Evolutionary conservation across 768 basidiomycete species (phyloP).

Genomic region (Crassisporium funariophilum): DNA sequence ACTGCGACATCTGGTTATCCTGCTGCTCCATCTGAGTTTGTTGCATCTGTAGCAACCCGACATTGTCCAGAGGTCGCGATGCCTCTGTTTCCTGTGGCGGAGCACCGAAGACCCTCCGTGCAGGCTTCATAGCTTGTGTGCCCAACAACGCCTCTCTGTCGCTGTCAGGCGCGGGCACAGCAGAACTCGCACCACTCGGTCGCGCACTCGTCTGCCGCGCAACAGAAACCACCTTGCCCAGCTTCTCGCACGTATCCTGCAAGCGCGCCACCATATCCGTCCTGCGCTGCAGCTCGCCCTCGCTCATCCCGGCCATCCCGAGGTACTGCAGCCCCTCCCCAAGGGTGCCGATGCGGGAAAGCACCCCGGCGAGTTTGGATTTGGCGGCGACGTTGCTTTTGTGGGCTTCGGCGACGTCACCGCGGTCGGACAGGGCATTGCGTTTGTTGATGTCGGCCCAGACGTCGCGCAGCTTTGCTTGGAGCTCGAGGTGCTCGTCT

Average conservation of each 20-base stretch:
- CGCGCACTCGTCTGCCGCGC: constrained; percentile 55
- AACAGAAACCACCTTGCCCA: constrained; percentile 83
- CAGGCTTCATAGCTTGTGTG: constrained; percentile 41
- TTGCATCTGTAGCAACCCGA: constrained; percentile 79
- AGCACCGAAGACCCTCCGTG: constrained; percentile 81
- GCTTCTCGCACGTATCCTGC: constrained; percentile 89
- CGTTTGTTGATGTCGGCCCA: constrained; percentile 87
- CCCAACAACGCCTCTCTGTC: constrained; percentile 72
- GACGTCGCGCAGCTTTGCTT: constrained; percentile 74
- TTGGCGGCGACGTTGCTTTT: constrained; percentile 84
- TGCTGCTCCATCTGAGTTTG: constrained; percentile 81
- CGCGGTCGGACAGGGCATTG: constrained; percentile 77
- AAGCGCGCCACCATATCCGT: constrained; percentile 87
- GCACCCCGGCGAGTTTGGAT: constrained; percentile 74
- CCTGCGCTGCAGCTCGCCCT: constrained; percentile 90
- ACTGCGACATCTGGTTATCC: constrained; percentile 75
- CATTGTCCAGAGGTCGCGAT: constrained; percentile 87
- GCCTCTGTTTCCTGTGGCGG: constrained; percentile 77
- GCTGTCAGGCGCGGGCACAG: constrained; percentile 49
- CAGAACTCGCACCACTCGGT: constrained; percentile 28
- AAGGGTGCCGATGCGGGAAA: constrained; percentile 73
- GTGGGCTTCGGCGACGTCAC: constrained; percentile 75
- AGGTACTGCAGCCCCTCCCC: constrained; percentile 69
- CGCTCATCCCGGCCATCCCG: constrained; percentile 71
- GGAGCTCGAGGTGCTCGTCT: constrained; percentile 82